Conservation (phyloP, 495 filamentous ascomycete genomes). For the Trichoderma reesei region DNA sequence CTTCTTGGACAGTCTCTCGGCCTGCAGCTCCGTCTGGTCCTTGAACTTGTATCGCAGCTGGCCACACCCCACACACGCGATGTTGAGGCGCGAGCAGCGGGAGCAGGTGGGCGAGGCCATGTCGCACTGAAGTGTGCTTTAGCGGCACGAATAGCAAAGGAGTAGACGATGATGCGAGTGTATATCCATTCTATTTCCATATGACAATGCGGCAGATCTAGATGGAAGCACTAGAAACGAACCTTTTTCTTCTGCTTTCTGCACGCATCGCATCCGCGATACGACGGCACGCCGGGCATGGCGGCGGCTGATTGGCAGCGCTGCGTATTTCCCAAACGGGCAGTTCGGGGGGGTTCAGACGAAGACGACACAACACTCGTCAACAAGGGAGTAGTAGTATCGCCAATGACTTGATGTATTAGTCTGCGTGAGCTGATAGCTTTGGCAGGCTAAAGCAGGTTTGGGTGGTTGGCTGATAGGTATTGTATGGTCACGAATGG, state of each 20-base stretch:
- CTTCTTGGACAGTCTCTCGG: background rate
- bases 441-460: too few relatives aligned
- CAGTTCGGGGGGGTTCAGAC: background rate
- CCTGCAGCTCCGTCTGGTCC: slow-evolving; percentile 18
- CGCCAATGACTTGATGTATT: too few relatives aligned
- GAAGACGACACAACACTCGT: background rate
- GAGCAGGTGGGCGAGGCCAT: slow-evolving; percentile 31
- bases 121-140: slow-evolving; percentile 15
- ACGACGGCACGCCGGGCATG: slow-evolving; percentile 44
- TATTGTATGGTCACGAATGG: too few relatives aligned
- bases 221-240: slow-evolving; percentile 14
- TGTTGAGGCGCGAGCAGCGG: slow-evolving; percentile 35
- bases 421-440: background rate
- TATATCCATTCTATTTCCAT: background rate
- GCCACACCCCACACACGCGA: slow-evolving; percentile 38
- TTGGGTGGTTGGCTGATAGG: too few relatives aligned
- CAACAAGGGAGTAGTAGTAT: too few relatives aligned
- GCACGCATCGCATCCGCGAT: slow-evolving; percentile 40
- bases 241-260: slow-evolving; percentile 48
- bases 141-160: background rate
- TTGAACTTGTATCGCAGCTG: slow-evolving; percentile 40
- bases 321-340: background rate
- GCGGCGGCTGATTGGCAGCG: slow-evolving; percentile 6
- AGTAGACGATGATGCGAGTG: background rate
- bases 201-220: background rate